Base-by-base conservation (phyloP, 805 yeast species). In the Lachancea sp. region DNA sequence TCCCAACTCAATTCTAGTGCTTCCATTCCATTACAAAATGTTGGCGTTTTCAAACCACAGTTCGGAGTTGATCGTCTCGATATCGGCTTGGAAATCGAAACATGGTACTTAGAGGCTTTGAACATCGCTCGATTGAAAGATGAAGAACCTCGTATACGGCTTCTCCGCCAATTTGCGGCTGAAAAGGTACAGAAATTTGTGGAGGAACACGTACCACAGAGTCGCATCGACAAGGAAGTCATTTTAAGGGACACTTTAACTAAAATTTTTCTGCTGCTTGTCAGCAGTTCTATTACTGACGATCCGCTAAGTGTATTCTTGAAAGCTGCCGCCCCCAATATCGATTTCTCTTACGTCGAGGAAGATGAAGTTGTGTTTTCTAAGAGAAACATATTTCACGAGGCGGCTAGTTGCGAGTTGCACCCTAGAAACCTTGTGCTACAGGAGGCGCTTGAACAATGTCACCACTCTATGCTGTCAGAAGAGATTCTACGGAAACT, bases 361-460 rank as follows among this genome's bases (percentile, higher is more conserved):
- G 58, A 51, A 38, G 95, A 88, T 43, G 63, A 59, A 19, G 51
- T 54, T 22, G 56, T 60, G 3, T 68, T 82, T 37, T 77, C 82
- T 19, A 77, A 82, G 46, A 76, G 86, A 54, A 83, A 78, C 37
- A 75, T 84, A 32, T 67, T 92, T 13, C 97, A 90, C 57, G 88
- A 87, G 54, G 74, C 77, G 1, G 63, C 74, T 8, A 55, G 56
- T 22, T 61, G 64, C 24, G 42, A 39, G 8, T 21, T 38, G 9
- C 54, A 54, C 5, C 50, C 53, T 9, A 53, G 67, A 36, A 41
- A 46, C 4, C 61, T 61, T 34, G 51, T 62, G 19, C 39, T 62
- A 15, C 42, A 49, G 13, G 55, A 54, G 36, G 54, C 60, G 4
- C 30, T 58, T 6, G 36, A 41, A 8, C 40, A 45, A 9, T 41